These are phyloP conservation scores for Colletotrichum sp. DNA, from an alignment of 2,329 filamentous ascomycete genomes.

Conservation along the genomic window DNA sequence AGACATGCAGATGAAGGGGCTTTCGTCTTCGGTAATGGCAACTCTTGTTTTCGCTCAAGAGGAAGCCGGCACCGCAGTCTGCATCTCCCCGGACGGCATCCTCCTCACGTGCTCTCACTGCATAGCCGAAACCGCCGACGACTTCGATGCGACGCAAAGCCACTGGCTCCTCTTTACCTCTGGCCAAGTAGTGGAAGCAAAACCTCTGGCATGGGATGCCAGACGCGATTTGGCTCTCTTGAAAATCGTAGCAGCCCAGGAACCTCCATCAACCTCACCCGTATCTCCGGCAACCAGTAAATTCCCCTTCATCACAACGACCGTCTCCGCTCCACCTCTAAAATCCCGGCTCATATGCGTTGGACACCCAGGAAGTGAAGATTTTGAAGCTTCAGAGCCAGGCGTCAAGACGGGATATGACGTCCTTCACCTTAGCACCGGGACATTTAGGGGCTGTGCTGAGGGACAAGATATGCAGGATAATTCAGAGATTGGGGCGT, in stretches of 20 bases:
- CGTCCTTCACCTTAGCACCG: conserved; percentile 49
- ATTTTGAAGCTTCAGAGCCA: conserved; percentile 43
- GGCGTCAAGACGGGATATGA: conserved; percentile 47
- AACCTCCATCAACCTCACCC: not conserved
- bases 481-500: conserved; percentile 54
- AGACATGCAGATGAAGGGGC: not conserved
- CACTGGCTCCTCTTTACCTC: conserved; percentile 49
- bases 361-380: conserved; percentile 39
- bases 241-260: conserved; percentile 36
- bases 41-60: conserved; percentile 53
- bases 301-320: conserved; percentile 26
- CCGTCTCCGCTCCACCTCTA: conserved; percentile 18
- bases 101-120: conserved; percentile 57
- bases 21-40: conserved; percentile 16
- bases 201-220: conserved; percentile 43
- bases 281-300: not conserved
- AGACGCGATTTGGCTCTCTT: conserved; percentile 51
- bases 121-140: conserved; percentile 43
- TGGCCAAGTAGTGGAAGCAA: conserved; percentile 41
- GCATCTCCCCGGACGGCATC: conserved; percentile 46
- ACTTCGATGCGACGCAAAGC: conserved; percentile 30
- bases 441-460: conserved; percentile 42
- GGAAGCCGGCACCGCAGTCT: conserved; percentile 55
- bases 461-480: conserved; percentile 47
- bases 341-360: conserved; percentile 32